Base-by-base conservation (phyloP, 2,329 filamentous ascomycete species). In the Aspergillus ibericus region DNA sequence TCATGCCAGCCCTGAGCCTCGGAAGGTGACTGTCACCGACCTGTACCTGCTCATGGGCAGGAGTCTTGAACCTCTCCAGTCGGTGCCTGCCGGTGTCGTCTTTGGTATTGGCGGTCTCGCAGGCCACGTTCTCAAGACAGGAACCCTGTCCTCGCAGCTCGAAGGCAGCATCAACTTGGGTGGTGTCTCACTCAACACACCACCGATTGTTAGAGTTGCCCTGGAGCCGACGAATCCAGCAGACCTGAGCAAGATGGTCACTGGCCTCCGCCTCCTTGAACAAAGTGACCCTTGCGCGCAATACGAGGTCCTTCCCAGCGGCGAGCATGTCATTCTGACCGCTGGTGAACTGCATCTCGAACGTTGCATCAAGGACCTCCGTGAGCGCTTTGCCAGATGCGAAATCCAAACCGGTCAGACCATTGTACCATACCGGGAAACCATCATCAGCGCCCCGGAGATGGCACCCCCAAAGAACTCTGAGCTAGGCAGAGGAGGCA, bases 11-110 rank as follows among this genome's bases (percentile, higher is more conserved):
- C 91, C 92, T 0, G 85, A 88, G 63, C 92, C 93, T 0, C 84
- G 90, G 64, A 92, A 93, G 71, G 88, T 96, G 36, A 93, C 86
- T 0, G 87, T 99, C 52, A 93, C 88, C 15, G 91, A 91, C 1
- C 81, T 99, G 2, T 99, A 99, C 75, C 88, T 99, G 72, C 86
- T 99, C 55, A 99, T 99, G 95, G 95, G 95, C 29, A 85, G 93
- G 59, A 89, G 89, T 59, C 80, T 99, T 4, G 93, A 98, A 70
- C 84, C 88, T 1, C 83, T 99, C 0, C 84, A 86, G 15, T 89
- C 89, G 0, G 93, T 98, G 0, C 93, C 93, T 5, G 93, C 95
- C 0, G 95, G 95, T 44, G 93, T 96, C 7, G 90, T 99, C 4
- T 98, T 99, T 70, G 95, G 95, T 22, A 95, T 99, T 55, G 92